These are phyloP conservation scores for Cryphonectria nitschkei DNA, from an alignment of 2,329 filamentous ascomycete species.

Conservation along the genomic window DNA sequence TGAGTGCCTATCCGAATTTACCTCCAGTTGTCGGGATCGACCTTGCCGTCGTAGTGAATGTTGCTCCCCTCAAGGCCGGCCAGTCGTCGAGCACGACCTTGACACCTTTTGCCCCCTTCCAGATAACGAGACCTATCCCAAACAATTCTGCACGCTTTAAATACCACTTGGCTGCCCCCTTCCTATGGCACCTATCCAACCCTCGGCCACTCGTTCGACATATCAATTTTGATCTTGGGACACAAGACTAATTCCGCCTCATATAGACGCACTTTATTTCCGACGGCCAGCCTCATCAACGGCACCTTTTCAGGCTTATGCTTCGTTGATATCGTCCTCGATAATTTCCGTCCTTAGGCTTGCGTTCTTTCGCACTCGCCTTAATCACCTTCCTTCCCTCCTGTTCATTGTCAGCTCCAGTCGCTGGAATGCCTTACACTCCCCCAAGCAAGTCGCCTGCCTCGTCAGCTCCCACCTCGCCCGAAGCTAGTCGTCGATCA, in stretches of 20 bases:
- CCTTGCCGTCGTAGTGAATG: not conserved
- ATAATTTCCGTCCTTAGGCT: not conserved
- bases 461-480: conserved; percentile 60
- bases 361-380: conserved; percentile 1
- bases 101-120: too few relatives aligned
- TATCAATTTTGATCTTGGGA: not conserved
- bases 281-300: conserved; percentile 27
- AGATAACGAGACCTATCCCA: not conserved
- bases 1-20: conserved; percentile 17
- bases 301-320: conserved; percentile 16
- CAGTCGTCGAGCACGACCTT: not conserved
- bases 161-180: not conserved
- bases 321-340: conserved; percentile 15
- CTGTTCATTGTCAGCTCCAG: conserved; percentile 29
- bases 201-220: not conserved
- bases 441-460: conserved; percentile 72
- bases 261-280: conserved; percentile 31
- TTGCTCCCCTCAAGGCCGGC: not conserved
- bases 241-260: not conserved
- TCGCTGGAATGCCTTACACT: conserved; percentile 80
- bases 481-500: conserved; percentile 60
- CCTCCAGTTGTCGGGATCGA: not conserved
- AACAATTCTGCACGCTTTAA: not conserved
- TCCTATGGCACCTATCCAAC: not conserved
- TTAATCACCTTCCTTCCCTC: conserved; percentile 24